Evolutionary conservation across 1,139 yeast species (phyloP).

Genomic region (Lodderomyces metapsilosis): DNA sequence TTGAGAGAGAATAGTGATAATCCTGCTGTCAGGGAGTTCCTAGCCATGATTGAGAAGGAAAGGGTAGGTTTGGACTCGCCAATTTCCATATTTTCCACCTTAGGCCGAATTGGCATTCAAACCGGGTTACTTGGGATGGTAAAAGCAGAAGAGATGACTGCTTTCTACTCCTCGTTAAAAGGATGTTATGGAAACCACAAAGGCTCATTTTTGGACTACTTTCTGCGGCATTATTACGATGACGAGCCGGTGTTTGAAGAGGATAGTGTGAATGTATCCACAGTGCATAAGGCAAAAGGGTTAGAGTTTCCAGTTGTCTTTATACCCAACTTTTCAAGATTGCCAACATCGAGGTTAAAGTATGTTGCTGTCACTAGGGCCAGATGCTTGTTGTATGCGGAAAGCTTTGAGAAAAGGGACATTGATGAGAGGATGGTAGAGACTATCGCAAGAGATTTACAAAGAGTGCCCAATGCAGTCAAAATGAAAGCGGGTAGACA

Average conservation of each 20-base stretch:
- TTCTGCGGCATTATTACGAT: constrained; percentile 40
- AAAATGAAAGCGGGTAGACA: constrained; percentile 7
- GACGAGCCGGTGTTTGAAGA: constrained; percentile 31
- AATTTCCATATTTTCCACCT: constrained; percentile 17
- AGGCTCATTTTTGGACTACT: constrained; percentile 28
- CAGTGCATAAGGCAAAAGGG: constrained; percentile 73
- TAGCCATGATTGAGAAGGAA: constrained; percentile 15
- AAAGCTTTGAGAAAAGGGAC: neutral
- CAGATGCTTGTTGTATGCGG: constrained; percentile 45
- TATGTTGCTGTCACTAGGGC: constrained; percentile 73
- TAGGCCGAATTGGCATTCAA: constrained; percentile 20
- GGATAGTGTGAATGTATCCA: constrained; percentile 48
- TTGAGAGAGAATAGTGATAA: constrained; percentile 7
- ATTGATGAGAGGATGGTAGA: constrained; percentile 3
- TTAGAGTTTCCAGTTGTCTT: constrained; percentile 70
- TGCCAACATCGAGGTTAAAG: constrained; percentile 30
- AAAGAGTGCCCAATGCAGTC: constrained; percentile 7
- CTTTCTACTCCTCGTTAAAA: constrained; percentile 29
- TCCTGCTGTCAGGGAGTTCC: constrained; percentile 8
- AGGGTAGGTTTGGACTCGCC: constrained; percentile 16
- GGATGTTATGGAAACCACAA: constrained; percentile 17
- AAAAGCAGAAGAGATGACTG: constrained; percentile 6
- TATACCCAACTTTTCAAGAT: constrained; percentile 37
- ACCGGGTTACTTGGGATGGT: neutral
- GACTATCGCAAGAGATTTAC: constrained; percentile 10